Base-by-base conservation (phyloP, 179 eudicot genomes). In the Kewa caespitosa region DNA sequence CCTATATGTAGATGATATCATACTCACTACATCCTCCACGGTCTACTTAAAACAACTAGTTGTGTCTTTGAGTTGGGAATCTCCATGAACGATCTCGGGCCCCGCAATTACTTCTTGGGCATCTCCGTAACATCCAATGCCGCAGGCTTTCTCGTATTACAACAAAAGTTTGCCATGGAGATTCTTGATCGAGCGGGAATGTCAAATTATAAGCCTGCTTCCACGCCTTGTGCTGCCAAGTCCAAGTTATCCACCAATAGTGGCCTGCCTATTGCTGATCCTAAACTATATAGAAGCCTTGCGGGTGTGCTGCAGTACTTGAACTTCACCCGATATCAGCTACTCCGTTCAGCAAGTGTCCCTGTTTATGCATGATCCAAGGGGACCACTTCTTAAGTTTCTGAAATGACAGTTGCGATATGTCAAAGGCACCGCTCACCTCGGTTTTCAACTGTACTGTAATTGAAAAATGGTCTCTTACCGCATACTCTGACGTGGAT, bases 401-500 rank as follows among this genome's bases (percentile, higher is more conserved):
- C 73, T 70, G 9, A 70, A 38, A 13, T 28, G 73, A 0, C 32
- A 46, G 7, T 1, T 70, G 5, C 17, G 60, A 1, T 70, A 70
- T 15, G 18, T 70, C 20, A 14, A 50, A 8, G 73, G 73, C 25
- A 46, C 73, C 7, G 22, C 22, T 55, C 14, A 55, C 28, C 23
- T 17, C 22, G 61, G 61, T 55, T 22, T 55, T 5, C 25, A 17
- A 18, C 23, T 55, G 22, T 55, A 18, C 22, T 23, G 25, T 8
- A n/a, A n/a, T n/a, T n/a, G n/a, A n/a, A n/a, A n/a, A n/a, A n/a
- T n/a, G n/a, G n/a, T 2, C 25, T 23, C 6, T 9, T 55, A 25
- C 22, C 23, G 61, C 69, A 7, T 69, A 28, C 12, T 69, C 55
- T n/a, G 73, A 69, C 42, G 73, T 60, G 8, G 28, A 46, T 28